phyloP scores from a whole-genome alignment of 2,329 filamentous ascomycete species.

The Aspergillus puulaauensis region DNA sequence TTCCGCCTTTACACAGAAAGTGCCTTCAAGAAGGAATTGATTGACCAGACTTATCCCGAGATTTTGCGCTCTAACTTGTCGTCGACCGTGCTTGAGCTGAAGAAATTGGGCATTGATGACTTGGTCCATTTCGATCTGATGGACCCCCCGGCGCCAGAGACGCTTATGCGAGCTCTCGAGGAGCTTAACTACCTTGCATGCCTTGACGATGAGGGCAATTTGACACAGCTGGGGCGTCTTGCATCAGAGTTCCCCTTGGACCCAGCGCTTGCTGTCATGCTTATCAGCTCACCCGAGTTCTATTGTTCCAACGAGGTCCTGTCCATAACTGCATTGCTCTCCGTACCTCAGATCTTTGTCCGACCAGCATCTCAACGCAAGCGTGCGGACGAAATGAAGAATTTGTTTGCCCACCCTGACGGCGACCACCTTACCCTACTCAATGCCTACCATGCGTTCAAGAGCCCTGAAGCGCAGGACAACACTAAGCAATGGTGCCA shows the following conservation, averaged over 20 bases:
- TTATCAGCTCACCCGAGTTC: conserved; percentile 96
- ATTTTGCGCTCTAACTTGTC: conserved; percentile 92
- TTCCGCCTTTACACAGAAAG: conserved; percentile 94
- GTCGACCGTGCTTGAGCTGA: conserved; percentile 91
- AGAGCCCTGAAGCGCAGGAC: conserved; percentile 65
- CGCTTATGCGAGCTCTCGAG: conserved; percentile 94
- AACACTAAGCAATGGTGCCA: conserved; percentile 92
- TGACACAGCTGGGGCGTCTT: conserved; percentile 79
- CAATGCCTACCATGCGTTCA: conserved; percentile 98
- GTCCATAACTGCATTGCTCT: conserved; percentile 89
- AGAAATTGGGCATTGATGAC: conserved; percentile 94
- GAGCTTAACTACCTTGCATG: conserved; percentile 97
- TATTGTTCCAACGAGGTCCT: conserved; percentile 98
- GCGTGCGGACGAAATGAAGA: conserved; percentile 96
- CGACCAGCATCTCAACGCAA: conserved; percentile 82
- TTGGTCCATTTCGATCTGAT: conserved; percentile 98
- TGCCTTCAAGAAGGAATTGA: conserved; percentile 96
- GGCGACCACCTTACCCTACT: conserved; percentile 95
- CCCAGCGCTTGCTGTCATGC: conserved; percentile 91
- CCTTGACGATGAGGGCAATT: conserved; percentile 91
- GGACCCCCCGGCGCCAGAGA: conserved; percentile 97
- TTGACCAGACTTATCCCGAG: conserved; percentile 95
- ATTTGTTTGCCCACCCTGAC: conserved; percentile 85
- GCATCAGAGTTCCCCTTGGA: conserved; percentile 96
- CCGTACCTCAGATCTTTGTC: conserved; percentile 90